Evolutionary conservation across 306 rosid species (phyloP), one percentile per base, ranked within the genome.

Genomic region (Prunus mira): DNA sequence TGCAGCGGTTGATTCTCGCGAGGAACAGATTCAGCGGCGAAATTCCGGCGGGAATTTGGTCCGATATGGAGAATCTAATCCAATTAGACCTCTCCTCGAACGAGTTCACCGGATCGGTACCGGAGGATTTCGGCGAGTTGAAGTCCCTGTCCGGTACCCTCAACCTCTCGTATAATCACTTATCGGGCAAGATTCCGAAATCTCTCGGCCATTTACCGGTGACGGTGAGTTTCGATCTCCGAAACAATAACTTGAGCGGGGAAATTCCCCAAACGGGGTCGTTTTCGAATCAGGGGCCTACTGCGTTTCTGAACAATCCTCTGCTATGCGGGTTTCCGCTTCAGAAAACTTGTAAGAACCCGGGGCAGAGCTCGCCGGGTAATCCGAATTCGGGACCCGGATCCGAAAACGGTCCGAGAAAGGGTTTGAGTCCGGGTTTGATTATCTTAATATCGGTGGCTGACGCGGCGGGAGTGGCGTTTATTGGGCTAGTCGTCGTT

Each of bases 261-360:
- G 96, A 93, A 76, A 91, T 96, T 38, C 99, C 99, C 3, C 98
- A 93, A 78, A 91, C 91, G 57, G 99, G 99, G 45, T 86, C 99
- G 65, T 93, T 96, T 70, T 78, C 96, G 22, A 90, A 91, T 58
- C 99, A 96, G 65, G 99, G 98, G 3, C 99, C 99, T 3, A 96
- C 99, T 0, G 99, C 98, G 0, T 96, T 96, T 65, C 96, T 96
- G 43, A 82, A 88, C 65, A 96, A 96, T 47, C 91, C 93, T 0
- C 67, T 79, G 52, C 61, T 96, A 2, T 96, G 99, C 68, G 99
- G 99, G 1, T 92, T 92, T 65, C 99, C 99, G 28, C 83, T 96
- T 17, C 98, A 91, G 58, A 96, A 84, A 69, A 15, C 85, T 6
- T 96, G 99, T 47, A 12, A 61, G n/a, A 61, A 77, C 71, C 83